A percentile compares a stretch with the other conserved stretches of the same genome.
Conservation (phyloP, 441 rosid genomes). For the Oxalis stricta region DNA sequence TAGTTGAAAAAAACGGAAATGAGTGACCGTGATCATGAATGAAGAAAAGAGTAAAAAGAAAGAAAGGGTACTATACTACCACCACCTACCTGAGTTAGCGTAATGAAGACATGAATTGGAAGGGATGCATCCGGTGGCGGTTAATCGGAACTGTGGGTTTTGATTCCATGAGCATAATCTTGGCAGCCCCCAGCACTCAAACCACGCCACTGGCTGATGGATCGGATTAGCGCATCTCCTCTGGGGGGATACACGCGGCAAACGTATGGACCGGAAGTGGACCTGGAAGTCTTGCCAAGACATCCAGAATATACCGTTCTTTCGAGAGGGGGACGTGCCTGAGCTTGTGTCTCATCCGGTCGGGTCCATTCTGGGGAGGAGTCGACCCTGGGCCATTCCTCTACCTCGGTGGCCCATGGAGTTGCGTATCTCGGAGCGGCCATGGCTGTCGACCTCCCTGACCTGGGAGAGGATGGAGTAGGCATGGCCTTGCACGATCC, state of each 20-base stretch:
- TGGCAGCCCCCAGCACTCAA: slow-evolving; percentile 99
- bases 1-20: background rate
- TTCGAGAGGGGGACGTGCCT: slow-evolving; percentile 90
- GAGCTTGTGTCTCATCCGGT: slow-evolving; percentile 95
- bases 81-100: slow-evolving; percentile 79
- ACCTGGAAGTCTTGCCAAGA: slow-evolving; percentile 99
- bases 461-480: slow-evolving; percentile 79
- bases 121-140: slow-evolving; percentile 85
- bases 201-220: slow-evolving; percentile 95
- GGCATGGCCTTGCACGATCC: slow-evolving; percentile 99
- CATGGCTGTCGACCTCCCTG: slow-evolving; percentile 97
- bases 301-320: slow-evolving; percentile 99
- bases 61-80: too few species aligned
- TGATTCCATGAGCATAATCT: slow-evolving; percentile 98
- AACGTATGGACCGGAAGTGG: slow-evolving; percentile 95
- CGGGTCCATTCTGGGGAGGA: slow-evolving; percentile 96
- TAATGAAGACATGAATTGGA: slow-evolving; percentile 91
- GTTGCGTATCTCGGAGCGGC: slow-evolving; percentile 95
- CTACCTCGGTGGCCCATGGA: slow-evolving; percentile 99
- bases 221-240: slow-evolving; percentile 99
- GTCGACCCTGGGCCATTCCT: slow-evolving; percentile 99
- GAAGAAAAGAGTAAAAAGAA: too few species aligned
- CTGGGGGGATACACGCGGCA: slow-evolving; percentile 94
- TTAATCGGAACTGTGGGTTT: slow-evolving; percentile 95
- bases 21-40: too few species aligned